Conservation (phyloP, 371 early-diverging fungal species). For the Sporodiniella umbellata region DNA sequence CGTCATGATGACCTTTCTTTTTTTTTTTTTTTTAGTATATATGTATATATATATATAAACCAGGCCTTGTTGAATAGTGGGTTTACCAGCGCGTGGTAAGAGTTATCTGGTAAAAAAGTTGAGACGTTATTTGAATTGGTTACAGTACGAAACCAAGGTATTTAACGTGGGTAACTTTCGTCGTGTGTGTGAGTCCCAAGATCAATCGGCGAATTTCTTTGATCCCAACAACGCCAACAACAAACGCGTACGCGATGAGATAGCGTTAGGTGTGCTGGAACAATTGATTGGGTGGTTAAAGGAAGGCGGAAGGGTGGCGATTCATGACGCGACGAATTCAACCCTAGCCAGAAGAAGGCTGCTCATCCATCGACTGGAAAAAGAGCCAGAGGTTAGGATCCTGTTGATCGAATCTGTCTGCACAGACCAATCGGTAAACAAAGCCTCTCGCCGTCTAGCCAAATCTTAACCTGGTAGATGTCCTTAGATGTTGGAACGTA, state of each 20-base stretch:
- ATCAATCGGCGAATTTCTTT: conserved; percentile 68
- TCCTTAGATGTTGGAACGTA: conserved; percentile 70
- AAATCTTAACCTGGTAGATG: too few species aligned
- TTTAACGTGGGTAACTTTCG: conserved; percentile 90
- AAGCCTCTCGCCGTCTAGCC: too few species aligned
- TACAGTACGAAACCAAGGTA: conserved; percentile 66
- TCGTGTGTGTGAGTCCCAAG: conserved; percentile 50
- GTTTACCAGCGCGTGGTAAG: conserved; percentile 87
- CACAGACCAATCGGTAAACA: conserved; percentile 52
- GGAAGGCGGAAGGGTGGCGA: conserved; percentile 70
- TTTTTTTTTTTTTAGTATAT: neutral
- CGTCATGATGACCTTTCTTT: neutral
- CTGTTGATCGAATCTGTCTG: conserved; percentile 78
- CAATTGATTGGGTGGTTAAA: conserved; percentile 78
- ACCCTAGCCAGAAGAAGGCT: conserved; percentile 64
- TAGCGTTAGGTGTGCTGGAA: conserved; percentile 79
- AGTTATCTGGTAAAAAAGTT: conserved; percentile 87
- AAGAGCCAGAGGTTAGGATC: conserved; percentile 54
- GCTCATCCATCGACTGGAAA: conserved; percentile 60
- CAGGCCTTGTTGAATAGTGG: too few species aligned
- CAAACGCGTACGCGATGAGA: conserved; percentile 63
- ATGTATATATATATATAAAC: too few species aligned
- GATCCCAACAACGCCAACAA: conserved; percentile 74
- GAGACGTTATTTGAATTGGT: conserved; percentile 70
- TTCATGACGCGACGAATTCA: conserved; percentile 91